These are phyloP conservation scores for Zymoseptoria ardabiliae DNA, from an alignment of 2,329 filamentous ascomycete genomes.

Conservation along the genomic window DNA sequence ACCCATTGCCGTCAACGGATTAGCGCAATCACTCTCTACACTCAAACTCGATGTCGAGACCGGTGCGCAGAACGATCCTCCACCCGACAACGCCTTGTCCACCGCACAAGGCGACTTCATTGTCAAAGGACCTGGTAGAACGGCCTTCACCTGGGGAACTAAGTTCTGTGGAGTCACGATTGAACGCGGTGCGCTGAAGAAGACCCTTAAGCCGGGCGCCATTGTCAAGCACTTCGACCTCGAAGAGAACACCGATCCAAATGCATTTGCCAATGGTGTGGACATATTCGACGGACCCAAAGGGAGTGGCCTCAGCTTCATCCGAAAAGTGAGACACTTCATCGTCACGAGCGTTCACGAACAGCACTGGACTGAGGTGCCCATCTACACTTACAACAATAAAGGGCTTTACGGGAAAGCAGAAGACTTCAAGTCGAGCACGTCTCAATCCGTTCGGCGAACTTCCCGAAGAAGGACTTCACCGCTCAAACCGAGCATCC, in stretches of 20 bases:
- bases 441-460: neutral
- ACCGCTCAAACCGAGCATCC: neutral
- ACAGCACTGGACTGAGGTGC: neutral
- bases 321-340: neutral
- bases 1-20: neutral
- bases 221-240: neutral
- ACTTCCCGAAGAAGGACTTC: neutral
- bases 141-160: neutral
- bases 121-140: neutral
- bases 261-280: neutral
- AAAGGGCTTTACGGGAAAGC: neutral
- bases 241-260: neutral
- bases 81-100: no score
- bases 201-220: neutral
- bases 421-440: neutral
- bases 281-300: neutral
- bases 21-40: no score
- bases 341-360: neutral
- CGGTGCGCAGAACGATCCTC: no score
- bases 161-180: neutral
- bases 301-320: neutral
- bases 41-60: no score
- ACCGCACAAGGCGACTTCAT: neutral
- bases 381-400: neutral
- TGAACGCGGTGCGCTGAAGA: neutral